Base-by-base conservation (phyloP, 768 basidiomycete genomes). In the Asterophora parasitica region DNA sequence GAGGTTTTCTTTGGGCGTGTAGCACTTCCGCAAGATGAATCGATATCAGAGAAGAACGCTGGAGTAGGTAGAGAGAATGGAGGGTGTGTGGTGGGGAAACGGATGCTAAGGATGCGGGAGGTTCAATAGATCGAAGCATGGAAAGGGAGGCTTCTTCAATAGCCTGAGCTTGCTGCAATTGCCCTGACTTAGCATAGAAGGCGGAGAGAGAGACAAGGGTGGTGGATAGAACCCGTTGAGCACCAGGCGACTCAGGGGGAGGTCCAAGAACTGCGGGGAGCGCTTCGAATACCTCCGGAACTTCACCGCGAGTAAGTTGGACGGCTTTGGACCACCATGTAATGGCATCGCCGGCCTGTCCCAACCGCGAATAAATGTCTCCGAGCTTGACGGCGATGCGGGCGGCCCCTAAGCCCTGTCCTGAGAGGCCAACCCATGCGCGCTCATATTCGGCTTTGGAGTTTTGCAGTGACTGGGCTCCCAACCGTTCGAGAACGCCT, bases 11-110 rank as follows among this genome's bases (percentile, higher is more conserved):
- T 51, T 64, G 71, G 57, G 81, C 81, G 57, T 82, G 74, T 8
- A 79, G 65, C 9, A 90, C 85, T 64, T 90, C 85, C 0, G 85
- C 86, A 11, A 81, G 77, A 58, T 90, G 88, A 10, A 84, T 70
- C 11, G 82, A 82, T 39, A 90, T 65, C 9, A 90, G 67, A n/a
- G 88, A 79, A 12, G 84, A 79, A 33, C 85, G 82, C 50, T 90
- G 87, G 23, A 86, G 74, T 35, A 89, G 65, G 54, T 77, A 86
- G 5, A 86, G 63, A 0, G 71, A 65, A 60, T 89, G 88, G 32
- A 90, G 72, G 4, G 73, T 69, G 46, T 85, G 77, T 5, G 83
- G 75, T 8, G 79, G 71, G 8, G 84, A 71, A 19, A 73, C 61
- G 4, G 72, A 56, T 4, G 72, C 58, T 4, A 71, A 58, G 5